Evolutionary conservation across 768 basidiomycete species (phyloP), one percentile per base, ranked within the genome.

Genomic region (Boletales sp.): DNA sequence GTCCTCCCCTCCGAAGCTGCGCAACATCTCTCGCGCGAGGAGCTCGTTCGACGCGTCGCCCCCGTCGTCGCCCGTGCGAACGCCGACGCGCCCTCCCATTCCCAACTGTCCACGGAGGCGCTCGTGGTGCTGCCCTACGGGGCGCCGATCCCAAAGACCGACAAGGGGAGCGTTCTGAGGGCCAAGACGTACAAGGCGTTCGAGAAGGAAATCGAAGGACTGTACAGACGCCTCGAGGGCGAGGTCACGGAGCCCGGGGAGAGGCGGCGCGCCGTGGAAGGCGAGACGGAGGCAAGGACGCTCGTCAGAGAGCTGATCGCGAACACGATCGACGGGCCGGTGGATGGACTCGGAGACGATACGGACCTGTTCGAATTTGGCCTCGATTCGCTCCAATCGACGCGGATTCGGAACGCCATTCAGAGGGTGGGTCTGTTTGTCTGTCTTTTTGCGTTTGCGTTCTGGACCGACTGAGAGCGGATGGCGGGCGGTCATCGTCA

Each of bases 301-400:
- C 21, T 21, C 4, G 21, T 21, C 4, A 21, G 21, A 21, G 21
- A 21, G 21, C 21, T 21, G 21, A 21, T 21, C 21, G 21, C 2
- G 21, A 21, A 21, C 2, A 21, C 21, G 21, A 21, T 21, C 21
- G 21, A 21, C 21, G 4, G 2, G 21, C 21, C 21, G 21, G 21
- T 21, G 2, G 21, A 55, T 13, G 38, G 39, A 15, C 53, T 65
- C 14, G 40, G 50, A 36, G 60, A 65, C 24, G 57, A 65, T 14
- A 70, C 69, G 19, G 78, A 79, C 46, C 42, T 76, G 27, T 75
- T 75, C 36, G 58, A 72, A 0, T 79, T 74, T 40, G 81, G 81
- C 19, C 68, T 83, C 29, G 78, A 83, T 58, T 80, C 80, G 8
- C 56, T 82, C 18, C 75, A 80, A 49, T 76, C 75, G 10, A 74